A percentile compares a stretch with the other conserved stretches of the same genome.
phyloP scores from a whole-genome alignment of 768 basidiomycete species.

The Leccinellum albellum region DNA sequence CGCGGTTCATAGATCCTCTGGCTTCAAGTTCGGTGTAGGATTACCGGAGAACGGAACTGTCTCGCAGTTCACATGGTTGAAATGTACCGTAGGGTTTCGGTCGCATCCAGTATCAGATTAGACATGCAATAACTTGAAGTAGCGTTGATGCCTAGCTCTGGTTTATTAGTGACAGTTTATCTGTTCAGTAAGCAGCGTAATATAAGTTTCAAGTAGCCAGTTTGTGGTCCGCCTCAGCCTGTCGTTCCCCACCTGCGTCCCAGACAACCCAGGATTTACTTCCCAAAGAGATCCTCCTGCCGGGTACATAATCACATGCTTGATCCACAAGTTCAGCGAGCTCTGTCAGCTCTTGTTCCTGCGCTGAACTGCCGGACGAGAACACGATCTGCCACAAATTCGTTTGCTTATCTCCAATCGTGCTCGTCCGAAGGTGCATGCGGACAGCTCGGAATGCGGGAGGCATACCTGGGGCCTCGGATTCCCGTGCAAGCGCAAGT shows the following conservation, averaged over 20 bases:
- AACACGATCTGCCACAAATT: constrained; percentile 9
- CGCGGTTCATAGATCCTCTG: not conserved
- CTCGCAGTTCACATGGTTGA: not conserved
- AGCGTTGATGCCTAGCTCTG: not conserved
- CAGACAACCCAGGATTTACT: constrained; percentile 19
- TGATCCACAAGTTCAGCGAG: constrained; percentile 8
- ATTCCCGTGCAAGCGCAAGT: constrained; percentile 19
- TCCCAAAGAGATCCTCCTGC: constrained; percentile 6
- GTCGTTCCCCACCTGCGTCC: constrained; percentile 13
- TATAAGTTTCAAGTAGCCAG: not conserved
- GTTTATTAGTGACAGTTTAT: too few relatives aligned
- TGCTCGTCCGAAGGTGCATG: constrained; percentile 1
- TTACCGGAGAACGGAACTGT: constrained; percentile 1
- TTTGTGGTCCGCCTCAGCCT: not conserved
- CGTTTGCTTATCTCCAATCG: not conserved
- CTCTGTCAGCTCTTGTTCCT: constrained; percentile 13
- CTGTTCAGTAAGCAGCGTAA: too few relatives aligned
- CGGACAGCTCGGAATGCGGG: constrained; percentile 16
- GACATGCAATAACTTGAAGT: constrained; percentile 1
- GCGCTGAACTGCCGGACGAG: constrained; percentile 11
- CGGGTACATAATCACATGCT: not conserved
- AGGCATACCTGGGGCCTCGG: not conserved
- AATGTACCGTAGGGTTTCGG: constrained; percentile 12
- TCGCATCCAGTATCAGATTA: constrained; percentile 4
- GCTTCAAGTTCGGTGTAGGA: constrained; percentile 13